Evolutionary conservation across 139 green algal genomes (phyloP).

Genomic region (Parachlorella kessleri): DNA sequence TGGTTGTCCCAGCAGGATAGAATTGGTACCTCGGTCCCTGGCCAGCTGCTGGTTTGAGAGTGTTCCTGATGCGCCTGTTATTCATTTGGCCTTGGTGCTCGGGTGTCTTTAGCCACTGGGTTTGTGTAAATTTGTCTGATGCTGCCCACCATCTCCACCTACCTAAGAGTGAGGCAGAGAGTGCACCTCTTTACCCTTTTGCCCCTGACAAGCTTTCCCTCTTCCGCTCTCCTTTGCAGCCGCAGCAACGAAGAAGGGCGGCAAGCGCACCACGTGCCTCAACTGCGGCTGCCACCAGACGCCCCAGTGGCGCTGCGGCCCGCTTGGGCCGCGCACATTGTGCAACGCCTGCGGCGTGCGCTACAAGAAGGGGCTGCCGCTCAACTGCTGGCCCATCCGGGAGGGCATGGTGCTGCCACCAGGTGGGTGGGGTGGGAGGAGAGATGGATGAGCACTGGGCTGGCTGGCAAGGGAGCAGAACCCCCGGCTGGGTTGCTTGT

Average conservation of each 20-base stretch:
- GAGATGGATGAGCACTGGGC: neutral
- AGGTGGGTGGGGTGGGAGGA: neutral
- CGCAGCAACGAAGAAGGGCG: slow-evolving; percentile 25
- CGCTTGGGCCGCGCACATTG: slow-evolving; percentile 75
- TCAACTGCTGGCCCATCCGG: slow-evolving; percentile 47
- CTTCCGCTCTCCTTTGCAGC: neutral
- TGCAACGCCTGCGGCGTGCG: slow-evolving; percentile 87
- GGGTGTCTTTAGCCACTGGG: no score
- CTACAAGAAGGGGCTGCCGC: slow-evolving; percentile 67
- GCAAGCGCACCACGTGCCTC: slow-evolving; percentile 48
- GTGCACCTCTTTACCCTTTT: neutral
- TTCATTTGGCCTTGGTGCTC: no score
- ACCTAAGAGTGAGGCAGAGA: no score
- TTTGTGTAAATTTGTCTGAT: neutral
- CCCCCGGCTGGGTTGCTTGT: neutral
- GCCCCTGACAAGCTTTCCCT: neutral
- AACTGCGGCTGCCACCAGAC: slow-evolving; percentile 63
- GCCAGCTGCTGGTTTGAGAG: no score
- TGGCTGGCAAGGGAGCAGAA: neutral
- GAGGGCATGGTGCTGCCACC: slow-evolving; percentile 47
- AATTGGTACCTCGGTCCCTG: no score
- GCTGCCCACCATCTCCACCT: no score
- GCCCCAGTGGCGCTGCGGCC: slow-evolving; percentile 79
- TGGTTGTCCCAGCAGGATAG: no score
- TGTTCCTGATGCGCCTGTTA: no score